phyloP scores from a whole-genome alignment of 2,329 filamentous ascomycete species.

The Xylariaceae sp. region DNA sequence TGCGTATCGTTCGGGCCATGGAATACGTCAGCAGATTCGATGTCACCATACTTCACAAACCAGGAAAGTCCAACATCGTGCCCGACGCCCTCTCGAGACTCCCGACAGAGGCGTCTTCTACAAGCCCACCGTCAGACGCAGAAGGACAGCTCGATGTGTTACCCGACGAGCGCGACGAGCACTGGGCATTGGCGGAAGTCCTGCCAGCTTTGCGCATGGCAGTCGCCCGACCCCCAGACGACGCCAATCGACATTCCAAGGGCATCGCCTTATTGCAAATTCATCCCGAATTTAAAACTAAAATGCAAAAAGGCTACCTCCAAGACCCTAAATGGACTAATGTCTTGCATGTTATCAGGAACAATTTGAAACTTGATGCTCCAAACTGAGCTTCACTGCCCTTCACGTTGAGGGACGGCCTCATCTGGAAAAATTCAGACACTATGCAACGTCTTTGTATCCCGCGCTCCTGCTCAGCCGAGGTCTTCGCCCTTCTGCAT shows the following conservation, averaged over 20 bases:
- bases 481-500: background rate
- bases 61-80: conserved; percentile 2
- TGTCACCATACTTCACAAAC: conserved; percentile 4
- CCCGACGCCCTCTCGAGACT: conserved; percentile 6
- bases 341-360: background rate
- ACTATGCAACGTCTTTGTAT: background rate
- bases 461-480: background rate
- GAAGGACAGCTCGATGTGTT: background rate
- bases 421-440: background rate
- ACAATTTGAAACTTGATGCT: background rate
- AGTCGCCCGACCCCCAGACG: background rate
- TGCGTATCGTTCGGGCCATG: conserved; percentile 1
- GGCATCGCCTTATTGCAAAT: background rate
- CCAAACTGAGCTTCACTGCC: background rate
- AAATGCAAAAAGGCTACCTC: background rate
- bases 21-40: conserved; percentile 9
- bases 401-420: background rate
- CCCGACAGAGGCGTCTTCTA: background rate
- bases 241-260: too few relatives aligned
- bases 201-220: background rate
- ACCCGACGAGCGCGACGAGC: background rate
- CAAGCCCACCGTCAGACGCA: background rate
- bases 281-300: background rate
- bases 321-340: background rate
- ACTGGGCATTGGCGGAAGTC: background rate